Conservation (phyloP, 2,329 filamentous ascomycete genomes). For the Tolypocladium ovalisporum region DNA sequence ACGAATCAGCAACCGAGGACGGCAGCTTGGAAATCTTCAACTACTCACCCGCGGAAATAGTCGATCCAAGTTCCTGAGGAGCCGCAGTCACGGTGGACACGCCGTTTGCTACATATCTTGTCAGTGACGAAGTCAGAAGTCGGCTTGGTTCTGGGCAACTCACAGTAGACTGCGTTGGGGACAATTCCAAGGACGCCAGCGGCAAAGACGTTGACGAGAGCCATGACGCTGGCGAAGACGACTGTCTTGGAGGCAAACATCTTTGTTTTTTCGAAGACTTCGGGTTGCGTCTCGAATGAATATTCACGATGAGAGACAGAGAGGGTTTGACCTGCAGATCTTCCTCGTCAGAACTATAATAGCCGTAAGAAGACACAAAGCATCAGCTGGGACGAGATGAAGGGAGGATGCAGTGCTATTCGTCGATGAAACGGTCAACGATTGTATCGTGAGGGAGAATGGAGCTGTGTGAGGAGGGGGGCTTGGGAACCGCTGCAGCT, state of each 20-base stretch:
- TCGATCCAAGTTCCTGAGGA: conserved; percentile 20
- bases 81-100: conserved; percentile 15
- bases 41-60: conserved; percentile 19
- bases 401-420: neutral
- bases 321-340: neutral
- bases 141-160: neutral
- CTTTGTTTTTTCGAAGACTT: neutral
- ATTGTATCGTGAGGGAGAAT: neutral
- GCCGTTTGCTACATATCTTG: conserved; percentile 13
- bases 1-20: neutral
- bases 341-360: neutral
- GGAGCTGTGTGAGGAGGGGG: neutral
- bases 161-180: conserved; percentile 2
- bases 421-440: neutral
- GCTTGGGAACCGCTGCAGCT: conserved; percentile 1
- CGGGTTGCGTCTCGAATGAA: neutral
- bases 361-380: neutral
- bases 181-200: conserved; percentile 7
- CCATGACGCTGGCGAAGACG: conserved; percentile 11
- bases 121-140: neutral
- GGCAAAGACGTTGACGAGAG: conserved; percentile 11
- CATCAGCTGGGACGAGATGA: neutral
- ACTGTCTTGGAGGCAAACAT: conserved; percentile 20
- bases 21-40: neutral
- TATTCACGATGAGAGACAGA: too few relatives aligned